Conservation (phyloP, 352 stramenopile genomes). For the Phytopythium delawarense region DNA sequence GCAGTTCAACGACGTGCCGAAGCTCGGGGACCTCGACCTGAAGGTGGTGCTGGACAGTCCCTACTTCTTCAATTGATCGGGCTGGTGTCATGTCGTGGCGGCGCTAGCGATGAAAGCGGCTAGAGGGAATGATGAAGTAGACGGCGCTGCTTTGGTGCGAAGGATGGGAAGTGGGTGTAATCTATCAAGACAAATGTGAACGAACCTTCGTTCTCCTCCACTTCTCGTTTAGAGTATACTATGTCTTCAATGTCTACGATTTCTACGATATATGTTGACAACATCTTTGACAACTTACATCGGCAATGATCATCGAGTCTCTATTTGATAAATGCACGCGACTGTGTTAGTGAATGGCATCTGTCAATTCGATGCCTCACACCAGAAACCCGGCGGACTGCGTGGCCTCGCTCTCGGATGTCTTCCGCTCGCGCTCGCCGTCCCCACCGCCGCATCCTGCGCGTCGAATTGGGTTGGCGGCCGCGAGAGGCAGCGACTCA, state of each 20-base stretch:
- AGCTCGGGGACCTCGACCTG: conserved; percentile 93
- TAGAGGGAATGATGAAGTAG: neutral
- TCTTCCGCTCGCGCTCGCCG: conserved; percentile 1
- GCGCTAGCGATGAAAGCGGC: neutral
- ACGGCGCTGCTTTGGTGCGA: neutral
- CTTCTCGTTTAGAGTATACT: neutral
- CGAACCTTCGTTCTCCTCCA: neutral
- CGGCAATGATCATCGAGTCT: neutral
- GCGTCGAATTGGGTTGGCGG: neutral
- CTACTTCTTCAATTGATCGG: conserved; percentile 99
- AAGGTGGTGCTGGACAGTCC: conserved; percentile 92
- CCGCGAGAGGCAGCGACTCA: neutral
- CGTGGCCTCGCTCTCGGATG: conserved; percentile 3
- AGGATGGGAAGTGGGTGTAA: neutral
- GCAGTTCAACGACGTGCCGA: conserved; percentile 92
- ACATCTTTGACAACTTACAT: neutral
- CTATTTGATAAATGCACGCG: neutral
- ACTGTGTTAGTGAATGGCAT: neutral
- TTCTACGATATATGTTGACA: neutral
- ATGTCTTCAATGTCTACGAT: neutral
- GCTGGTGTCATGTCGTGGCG: neutral
- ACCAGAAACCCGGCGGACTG: neutral
- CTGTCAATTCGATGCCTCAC: neutral
- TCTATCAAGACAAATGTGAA: conserved; percentile 5
- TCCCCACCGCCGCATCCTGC: neutral